Evolutionary conservation across 2,329 filamentous ascomycete genomes (phyloP).

Genomic region (Botrytis sinoallii): DNA sequence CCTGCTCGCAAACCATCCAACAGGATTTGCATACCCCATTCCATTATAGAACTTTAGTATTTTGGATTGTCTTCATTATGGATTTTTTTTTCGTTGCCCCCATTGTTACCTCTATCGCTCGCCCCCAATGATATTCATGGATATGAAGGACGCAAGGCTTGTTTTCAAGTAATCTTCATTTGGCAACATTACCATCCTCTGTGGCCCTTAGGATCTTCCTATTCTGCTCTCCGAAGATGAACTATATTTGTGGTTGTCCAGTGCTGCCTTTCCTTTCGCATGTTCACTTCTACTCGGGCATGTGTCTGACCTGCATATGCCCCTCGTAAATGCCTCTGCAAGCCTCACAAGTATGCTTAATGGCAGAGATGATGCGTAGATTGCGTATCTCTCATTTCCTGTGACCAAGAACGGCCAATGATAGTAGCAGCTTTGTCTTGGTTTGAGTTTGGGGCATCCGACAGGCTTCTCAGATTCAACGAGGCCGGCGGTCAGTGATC

Average conservation of each 20-base stretch:
- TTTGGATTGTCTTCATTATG: background rate
- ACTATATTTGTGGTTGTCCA: conserved; percentile 3
- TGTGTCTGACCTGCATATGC: conserved; percentile 18
- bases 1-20: conserved; percentile 15
- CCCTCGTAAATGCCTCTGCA: conserved; percentile 7
- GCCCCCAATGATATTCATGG: conserved; percentile 15
- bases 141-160: conserved; percentile 1
- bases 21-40: background rate
- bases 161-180: background rate
- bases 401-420: background rate
- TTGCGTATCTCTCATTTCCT: conserved; percentile 21
- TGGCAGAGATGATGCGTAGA: conserved; percentile 3
- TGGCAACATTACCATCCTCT: conserved; percentile 3
- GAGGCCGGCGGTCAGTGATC: background rate
- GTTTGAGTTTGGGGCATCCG: background rate
- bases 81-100: background rate
- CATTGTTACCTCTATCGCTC: background rate
- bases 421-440: background rate
- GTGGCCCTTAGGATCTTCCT: conserved; percentile 16
- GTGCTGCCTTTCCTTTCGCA: background rate
- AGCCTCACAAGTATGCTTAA: conserved; percentile 4
- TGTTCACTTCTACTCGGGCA: conserved; percentile 8
- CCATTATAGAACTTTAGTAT: background rate
- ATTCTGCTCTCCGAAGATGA: conserved; percentile 8
- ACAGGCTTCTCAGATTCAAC: background rate